Conservation (phyloP, 768 basidiomycete genomes). For the Dictyophora rubrovolvata region DNA sequence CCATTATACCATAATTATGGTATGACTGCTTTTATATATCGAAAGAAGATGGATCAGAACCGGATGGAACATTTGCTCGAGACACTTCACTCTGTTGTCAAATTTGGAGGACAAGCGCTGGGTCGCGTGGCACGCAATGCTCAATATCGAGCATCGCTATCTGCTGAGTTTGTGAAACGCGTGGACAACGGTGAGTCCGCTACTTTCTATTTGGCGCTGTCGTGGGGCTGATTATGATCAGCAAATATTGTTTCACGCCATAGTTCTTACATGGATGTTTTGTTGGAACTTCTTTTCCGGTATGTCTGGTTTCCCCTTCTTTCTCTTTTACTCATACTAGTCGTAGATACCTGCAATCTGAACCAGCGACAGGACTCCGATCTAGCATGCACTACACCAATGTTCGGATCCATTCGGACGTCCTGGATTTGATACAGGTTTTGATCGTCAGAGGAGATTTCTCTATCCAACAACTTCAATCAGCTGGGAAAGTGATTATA, state of each 20-base stretch:
- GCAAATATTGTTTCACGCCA: constrained; percentile 38
- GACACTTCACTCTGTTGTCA: constrained; percentile 61
- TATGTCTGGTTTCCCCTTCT: constrained; percentile 22
- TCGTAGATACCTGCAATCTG: constrained; percentile 65
- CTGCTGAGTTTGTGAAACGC: constrained; percentile 51
- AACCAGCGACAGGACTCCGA: constrained; percentile 43
- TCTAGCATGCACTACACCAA: constrained; percentile 54
- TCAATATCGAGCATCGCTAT: constrained; percentile 52
- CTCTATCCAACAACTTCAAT: constrained; percentile 45
- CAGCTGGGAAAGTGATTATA: constrained; percentile 61
- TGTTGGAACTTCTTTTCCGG: constrained; percentile 68
- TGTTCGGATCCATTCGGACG: constrained; percentile 55
- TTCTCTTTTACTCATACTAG: constrained; percentile 1
- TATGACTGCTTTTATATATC: constrained; percentile 57
- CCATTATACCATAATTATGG: constrained; percentile 55
- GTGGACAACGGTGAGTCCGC: constrained; percentile 43
- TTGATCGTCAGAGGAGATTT: constrained; percentile 77
- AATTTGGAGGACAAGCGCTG: constrained; percentile 87
- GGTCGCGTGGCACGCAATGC: constrained; percentile 61
- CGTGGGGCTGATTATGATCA: constrained; percentile 11
- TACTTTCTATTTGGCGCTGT: neutral
- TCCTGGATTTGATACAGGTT: constrained; percentile 74
- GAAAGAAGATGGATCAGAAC: constrained; percentile 67
- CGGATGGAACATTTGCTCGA: constrained; percentile 68
- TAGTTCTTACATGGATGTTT: constrained; percentile 63